phyloP scores from a whole-genome alignment of 2,329 filamentous ascomycete genomes.

The Colletotrichum gloeosporioides region DNA sequence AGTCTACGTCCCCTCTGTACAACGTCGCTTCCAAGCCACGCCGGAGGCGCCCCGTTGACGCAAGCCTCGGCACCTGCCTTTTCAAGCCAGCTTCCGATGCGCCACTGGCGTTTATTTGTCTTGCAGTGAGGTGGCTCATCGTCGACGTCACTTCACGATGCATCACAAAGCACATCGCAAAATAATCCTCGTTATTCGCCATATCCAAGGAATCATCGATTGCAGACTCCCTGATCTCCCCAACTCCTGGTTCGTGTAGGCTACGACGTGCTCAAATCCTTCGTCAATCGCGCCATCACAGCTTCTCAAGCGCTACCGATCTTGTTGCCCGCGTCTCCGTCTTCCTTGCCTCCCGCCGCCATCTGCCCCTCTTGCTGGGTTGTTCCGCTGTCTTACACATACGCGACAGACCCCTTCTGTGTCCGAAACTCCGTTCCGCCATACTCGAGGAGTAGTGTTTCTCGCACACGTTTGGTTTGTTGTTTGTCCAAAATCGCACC shows the following conservation, averaged over 20 bases:
- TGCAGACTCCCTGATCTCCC: fast-evolving
- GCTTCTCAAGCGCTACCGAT: not conserved
- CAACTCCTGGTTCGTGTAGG: not conserved
- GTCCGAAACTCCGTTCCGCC: not conserved
- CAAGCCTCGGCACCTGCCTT: not conserved
- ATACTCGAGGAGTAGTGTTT: not conserved
- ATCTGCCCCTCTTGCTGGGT: not conserved
- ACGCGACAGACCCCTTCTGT: not conserved
- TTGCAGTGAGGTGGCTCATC: not conserved
- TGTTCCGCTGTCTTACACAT: not conserved
- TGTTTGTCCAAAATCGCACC: not conserved
- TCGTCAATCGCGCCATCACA: not conserved
- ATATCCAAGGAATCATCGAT: not conserved
- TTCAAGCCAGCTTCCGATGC: not conserved
- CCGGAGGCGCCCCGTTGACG: not conserved
- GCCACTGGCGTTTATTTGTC: not conserved
- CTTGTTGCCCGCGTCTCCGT: not conserved
- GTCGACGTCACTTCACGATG: not conserved
- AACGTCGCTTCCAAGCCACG: not conserved
- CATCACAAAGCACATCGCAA: not conserved
- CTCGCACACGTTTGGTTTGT: not conserved
- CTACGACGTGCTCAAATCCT: not conserved
- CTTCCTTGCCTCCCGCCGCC: not conserved
- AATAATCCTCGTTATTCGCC: not conserved
- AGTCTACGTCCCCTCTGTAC: not conserved